A percentile compares a stretch with the other conserved stretches of the same genome.
Conservation (phyloP, 2,329 filamentous ascomycete species). For the Penicillium hordei region DNA sequence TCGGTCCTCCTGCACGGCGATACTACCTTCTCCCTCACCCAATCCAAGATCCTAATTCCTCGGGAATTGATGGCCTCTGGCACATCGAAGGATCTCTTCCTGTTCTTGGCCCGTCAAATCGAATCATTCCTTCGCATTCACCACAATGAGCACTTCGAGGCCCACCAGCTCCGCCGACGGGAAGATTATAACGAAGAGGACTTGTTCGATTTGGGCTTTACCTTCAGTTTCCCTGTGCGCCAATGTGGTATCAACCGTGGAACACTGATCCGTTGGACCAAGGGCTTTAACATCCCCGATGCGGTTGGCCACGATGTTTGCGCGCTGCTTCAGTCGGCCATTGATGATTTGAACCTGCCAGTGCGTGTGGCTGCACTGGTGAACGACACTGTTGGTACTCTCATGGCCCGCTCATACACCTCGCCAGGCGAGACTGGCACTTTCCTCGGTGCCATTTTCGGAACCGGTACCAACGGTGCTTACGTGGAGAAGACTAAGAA, state of each 20-base stretch:
- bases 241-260: constrained; percentile 95
- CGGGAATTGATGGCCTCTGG: constrained; percentile 86
- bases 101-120: constrained; percentile 90
- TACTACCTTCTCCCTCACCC: constrained; percentile 89
- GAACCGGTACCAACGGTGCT: constrained; percentile 94
- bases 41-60: constrained; percentile 89
- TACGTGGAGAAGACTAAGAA: constrained; percentile 90
- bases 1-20: constrained; percentile 92
- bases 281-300: constrained; percentile 96
- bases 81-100: constrained; percentile 82
- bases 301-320: constrained; percentile 94
- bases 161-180: constrained; percentile 64
- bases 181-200: constrained; percentile 67
- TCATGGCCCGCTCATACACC: constrained; percentile 96
- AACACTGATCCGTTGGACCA: constrained; percentile 93
- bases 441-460: constrained; percentile 93
- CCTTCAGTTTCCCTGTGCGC: constrained; percentile 95
- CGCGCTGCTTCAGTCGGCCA: constrained; percentile 80
- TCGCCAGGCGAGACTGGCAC: constrained; percentile 83
- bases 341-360: constrained; percentile 80
- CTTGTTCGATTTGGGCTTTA: constrained; percentile 94
- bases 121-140: constrained; percentile 83
- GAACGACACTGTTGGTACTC: constrained; percentile 95
- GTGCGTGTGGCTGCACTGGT: constrained; percentile 94
- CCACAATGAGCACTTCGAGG: constrained; percentile 81